Base-by-base conservation (phyloP, 2,329 filamentous ascomycete species). In the Pseudocercospora cruenta region DNA sequence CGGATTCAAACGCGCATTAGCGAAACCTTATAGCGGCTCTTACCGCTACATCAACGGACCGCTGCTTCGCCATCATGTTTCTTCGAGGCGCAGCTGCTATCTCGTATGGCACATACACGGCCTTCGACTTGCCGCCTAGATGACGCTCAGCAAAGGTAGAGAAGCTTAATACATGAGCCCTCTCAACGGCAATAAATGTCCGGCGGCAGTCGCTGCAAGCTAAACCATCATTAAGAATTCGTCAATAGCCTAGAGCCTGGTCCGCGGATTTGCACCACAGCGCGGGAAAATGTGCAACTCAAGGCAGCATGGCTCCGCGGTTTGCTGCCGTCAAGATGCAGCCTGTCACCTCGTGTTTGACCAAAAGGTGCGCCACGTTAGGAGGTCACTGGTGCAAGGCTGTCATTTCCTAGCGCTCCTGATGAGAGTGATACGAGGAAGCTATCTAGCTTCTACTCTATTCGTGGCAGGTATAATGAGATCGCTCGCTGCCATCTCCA, bases 211-310 rank as follows among this genome's bases (percentile, higher is more conserved):
- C 36, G 36, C 16, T 39, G 36, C 36, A 39, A 16, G 36, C 2
- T 39, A 16, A 16, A n/a, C 19, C 39, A 19, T 9, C 16, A 43
- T 43, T 36, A 14, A 24, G 51, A 28, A 54, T 14, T 8, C 10
- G n/a, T 24, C 19, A 51, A 24, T 10, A 21, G 45, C 19, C 45
- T 14, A 51, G 19, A 24, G 45, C 45, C 45, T 24, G 24, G 51
- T 54, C 51, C 51, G 51, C 51, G 51, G 22, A 54, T 54, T 26
- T 54, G 51, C 51, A n/a, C 21, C 51, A 28, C 51, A 31, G 9
- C 19, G 51, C 51, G 51, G 51, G 51, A 54, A 54, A 24, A 26
- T 24, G 7, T 54, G 51, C 24, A 54, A 24, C 51, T 54, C 16
- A n/a, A 54, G 24, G 12, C 21, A 19, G 45, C 33, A 49, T 49